phyloP scores from a whole-genome alignment of 768 basidiomycete genomes.

The Tremella mesenterica region DNA sequence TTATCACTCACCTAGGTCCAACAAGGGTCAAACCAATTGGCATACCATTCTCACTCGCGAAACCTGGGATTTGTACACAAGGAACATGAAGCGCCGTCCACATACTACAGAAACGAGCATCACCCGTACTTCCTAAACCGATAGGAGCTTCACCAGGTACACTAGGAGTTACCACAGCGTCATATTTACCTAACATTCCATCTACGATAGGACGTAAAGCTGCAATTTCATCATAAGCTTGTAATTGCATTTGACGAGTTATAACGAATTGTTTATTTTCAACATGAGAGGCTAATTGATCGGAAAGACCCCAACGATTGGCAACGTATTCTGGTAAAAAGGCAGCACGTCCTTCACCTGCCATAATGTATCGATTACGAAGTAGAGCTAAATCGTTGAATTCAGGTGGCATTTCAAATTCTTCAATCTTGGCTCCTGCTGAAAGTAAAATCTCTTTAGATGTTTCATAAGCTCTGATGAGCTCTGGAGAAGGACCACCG shows the following conservation, averaged over 20 bases:
- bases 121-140: slow-evolving; percentile 18
- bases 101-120: slow-evolving; percentile 26
- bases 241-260: slow-evolving; percentile 17
- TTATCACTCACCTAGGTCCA: slow-evolving; percentile 22
- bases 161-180: slow-evolving; percentile 35
- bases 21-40: slow-evolving; percentile 43
- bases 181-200: slow-evolving; percentile 29
- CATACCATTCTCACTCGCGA: slow-evolving; percentile 29
- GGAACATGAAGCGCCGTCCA: slow-evolving; percentile 41
- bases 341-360: slow-evolving; percentile 24
- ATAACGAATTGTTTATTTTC: slow-evolving; percentile 22
- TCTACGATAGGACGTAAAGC: slow-evolving; percentile 34
- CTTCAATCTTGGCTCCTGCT: slow-evolving; percentile 34
- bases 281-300: slow-evolving; percentile 19
- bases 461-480: slow-evolving; percentile 18
- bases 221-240: slow-evolving; percentile 34
- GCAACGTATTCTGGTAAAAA: slow-evolving; percentile 35
- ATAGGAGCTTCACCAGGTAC: slow-evolving; percentile 31
- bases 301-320: slow-evolving; percentile 13
- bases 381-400: slow-evolving; percentile 19
- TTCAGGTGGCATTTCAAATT: slow-evolving; percentile 30
- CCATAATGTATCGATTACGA: slow-evolving; percentile 13
- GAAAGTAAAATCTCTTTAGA: slow-evolving; percentile 20
- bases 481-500: slow-evolving; percentile 9
- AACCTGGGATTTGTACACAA: slow-evolving; percentile 36